Evolutionary conservation across 1,284 basidiomycete genomes (phyloP).

Genomic region (Apiotrichum brassicae): DNA sequence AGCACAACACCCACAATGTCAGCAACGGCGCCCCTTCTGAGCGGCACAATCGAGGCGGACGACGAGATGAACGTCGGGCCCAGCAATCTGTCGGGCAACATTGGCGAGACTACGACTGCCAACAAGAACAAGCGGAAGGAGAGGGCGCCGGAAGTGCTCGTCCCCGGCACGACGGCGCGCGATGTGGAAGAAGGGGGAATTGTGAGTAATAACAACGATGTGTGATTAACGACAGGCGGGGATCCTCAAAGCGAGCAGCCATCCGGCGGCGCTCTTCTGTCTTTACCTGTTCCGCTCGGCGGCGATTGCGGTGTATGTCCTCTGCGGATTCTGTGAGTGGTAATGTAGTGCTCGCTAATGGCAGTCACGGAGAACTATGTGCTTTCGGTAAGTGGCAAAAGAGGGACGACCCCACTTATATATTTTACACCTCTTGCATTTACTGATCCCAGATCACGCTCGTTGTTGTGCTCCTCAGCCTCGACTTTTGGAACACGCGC

Average conservation of each 20-base stretch:
- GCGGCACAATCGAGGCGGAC: constrained; percentile 48
- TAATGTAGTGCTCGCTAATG: constrained; percentile 1
- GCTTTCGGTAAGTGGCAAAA: constrained; percentile 56
- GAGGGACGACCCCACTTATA: too few species aligned
- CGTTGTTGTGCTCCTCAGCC: constrained; percentile 81
- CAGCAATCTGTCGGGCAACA: constrained; percentile 27
- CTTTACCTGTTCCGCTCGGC: constrained; percentile 77
- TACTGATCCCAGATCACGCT: constrained; percentile 63
- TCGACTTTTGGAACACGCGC: constrained; percentile 97
- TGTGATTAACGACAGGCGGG: constrained; percentile 28
- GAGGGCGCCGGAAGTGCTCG: constrained; percentile 34
- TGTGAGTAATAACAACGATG: too few species aligned
- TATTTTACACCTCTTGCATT: too few species aligned
- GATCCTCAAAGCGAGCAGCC: constrained; percentile 59
- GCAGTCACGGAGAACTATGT: constrained; percentile 80
- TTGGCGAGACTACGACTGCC: constrained; percentile 23
- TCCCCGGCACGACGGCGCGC: constrained; percentile 35
- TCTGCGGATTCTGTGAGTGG: constrained; percentile 59
- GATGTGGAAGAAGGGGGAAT: constrained; percentile 43
- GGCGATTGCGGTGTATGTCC: constrained; percentile 78
- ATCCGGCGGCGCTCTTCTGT: constrained; percentile 74
- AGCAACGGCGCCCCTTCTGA: constrained; percentile 42
- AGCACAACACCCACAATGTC: not conserved
- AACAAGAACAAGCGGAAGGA: not conserved
- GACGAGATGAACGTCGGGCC: constrained; percentile 24